Evolutionary conservation across 805 yeast species (phyloP), one percentile per base, ranked within the genome.

Genomic region (Deakozyma indianensis): DNA sequence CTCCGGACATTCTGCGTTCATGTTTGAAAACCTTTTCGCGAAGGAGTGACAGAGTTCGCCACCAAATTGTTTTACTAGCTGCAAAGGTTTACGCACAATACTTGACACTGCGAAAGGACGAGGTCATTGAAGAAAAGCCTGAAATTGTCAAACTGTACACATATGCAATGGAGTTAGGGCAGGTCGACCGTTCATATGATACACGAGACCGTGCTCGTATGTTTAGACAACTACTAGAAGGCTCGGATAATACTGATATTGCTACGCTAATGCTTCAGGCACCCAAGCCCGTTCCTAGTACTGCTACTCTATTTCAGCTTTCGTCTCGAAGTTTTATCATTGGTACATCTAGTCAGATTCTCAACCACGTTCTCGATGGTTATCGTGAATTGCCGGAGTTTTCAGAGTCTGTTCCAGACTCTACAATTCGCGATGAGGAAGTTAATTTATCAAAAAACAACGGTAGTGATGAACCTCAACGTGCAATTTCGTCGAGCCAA

Each of bases 201-300:
- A 74, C 84, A 1, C 71, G 97, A 48, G 97, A 92, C 57, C 70
- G 90, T 48, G 86, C 95, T 0, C 70, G 98, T 52, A 70, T 80
- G 64, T 67, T 85, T 23, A 66, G 74, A 22, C 73, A 85, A 0
- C 63, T 90, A 2, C 65, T 86, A 42, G 70, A 73, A 24, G 71
- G 70, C 3, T 56, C 69, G 1, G 67, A 67, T 41, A 65, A 76
- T 45, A 69, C 70, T 21, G 78, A 80, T 48, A 65, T 85, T 50
- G 88, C 88, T 0, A 68, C 78, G 2, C 66, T 85, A 28, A 66
- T 86, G 42, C 64, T 85, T 22, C 90, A 83, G 54, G 88, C 83
- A 1, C 85, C 88, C 3, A 84, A 83, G 54, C 83, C 83, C 1
- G 67, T 70, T 0, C 84, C 90, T 2, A 48, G 51, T 14, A 51